Evolutionary conservation across 305 asterid species (phyloP), one percentile per base, ranked within the genome.

Genomic region (Fraxinus latifolia): DNA sequence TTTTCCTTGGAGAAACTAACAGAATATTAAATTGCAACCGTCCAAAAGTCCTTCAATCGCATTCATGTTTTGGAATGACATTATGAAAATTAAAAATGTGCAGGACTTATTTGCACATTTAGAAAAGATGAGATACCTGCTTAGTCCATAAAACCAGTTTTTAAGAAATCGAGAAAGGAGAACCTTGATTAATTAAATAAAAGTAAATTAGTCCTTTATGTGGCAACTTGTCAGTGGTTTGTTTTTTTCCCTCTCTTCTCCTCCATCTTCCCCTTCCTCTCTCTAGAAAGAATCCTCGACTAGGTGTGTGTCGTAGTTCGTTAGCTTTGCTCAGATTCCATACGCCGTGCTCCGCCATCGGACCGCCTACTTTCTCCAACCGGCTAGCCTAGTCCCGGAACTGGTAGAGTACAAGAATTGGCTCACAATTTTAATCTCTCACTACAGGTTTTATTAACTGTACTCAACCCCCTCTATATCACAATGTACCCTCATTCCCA

Each of bases 401-500:
- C 19, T 25, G 74, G 8, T 9, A 67, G 74, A 67, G 74, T 67
- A 27, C n/a, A 67, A 67, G 78, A 73, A 77, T 79, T 83, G 76
- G 21, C 76, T n/a, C 77, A 21, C 70, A 60, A 21, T 21, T 25
- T 62, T 55, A 47, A 11, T 79, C 80, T 62, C 83, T 81, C 81
- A 76, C 87, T 84, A 85, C 87, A 80, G 78, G 86, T 73, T 83
- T 85, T 11, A 68, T 80, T 74, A 68, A 53, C 81, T 77, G 47
- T 77, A 6, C 65, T 77, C 58, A 47, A 67, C 55, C 29, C 83
- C 67, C 60, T 83, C 79, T 12, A 37, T 15, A 25, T 71, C 81
- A 77, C 90, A 91, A 90, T 90, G 93, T 90, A 55, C 87, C 79
- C 82, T 11, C 58, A 32, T 76, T 78, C 77, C 72, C 60, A 33